Base-by-base conservation (phyloP, 495 filamentous ascomycete species). In the Aspergillus taichungensis region DNA sequence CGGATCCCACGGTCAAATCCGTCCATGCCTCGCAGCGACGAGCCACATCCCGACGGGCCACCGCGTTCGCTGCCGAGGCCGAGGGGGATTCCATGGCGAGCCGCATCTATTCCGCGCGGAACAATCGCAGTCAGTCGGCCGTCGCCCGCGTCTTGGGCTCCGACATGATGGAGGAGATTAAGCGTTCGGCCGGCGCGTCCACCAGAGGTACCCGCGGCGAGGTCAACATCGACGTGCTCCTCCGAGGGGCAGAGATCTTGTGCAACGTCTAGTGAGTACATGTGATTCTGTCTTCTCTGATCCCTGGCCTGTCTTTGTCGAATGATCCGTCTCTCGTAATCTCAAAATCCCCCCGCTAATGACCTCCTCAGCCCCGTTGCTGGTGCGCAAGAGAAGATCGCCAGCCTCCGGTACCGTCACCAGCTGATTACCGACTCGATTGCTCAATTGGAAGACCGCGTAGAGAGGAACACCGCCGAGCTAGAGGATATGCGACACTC, bases 171-270 rank as follows among this genome's bases (percentile, higher is more conserved):
- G 82, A 88, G 38, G 79, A 85, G 60, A 88, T 96, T 71, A 81
- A 59, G 70, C 74, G 53, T 63, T 78, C 57, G 51, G 64, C 46
- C 59, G 83, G 46, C 47, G 60, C 56, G 10, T 71, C 69, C 2
- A 52, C 51, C 3, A 56, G 63, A 18, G 61, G 63, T n/a, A 40
- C 65, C 33, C 75, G 72, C 43, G 75, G 75, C 8, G 88, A 95
- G 32, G 73, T 97, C 6, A 87, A 97, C 62, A 81, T 97, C 14
- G 86, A 94, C 58, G 72, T 94, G 4, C 64, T 98, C 30, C 73
- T 98, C 12, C 75, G 78, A 42, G 91, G 92, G 1, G 92, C 90
- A 3, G 89, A 97, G 69, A 94, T 89, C 66, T 73, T 98, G 24
- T 88, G 87, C 55, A 74, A 72, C 37, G 88, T 95, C 30, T 98